These are phyloP conservation scores for Coemansia linderi DNA, from an alignment of 371 early-diverging fungal species.

Conservation along the genomic window DNA sequence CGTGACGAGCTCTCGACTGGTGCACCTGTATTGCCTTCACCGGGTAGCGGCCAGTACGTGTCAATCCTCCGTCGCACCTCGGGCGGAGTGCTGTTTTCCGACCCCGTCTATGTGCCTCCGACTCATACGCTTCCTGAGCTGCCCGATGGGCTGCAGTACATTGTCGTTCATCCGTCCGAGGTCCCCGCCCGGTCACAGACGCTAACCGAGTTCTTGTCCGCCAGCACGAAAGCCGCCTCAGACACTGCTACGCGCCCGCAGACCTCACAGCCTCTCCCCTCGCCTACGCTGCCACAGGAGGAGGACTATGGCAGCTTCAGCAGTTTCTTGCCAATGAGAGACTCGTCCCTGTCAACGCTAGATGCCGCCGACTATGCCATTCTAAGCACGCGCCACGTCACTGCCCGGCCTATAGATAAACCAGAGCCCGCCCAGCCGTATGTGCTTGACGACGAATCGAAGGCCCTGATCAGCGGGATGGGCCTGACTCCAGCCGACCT, in stretches of 20 bases:
- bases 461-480: conserved; percentile 14
- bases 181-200: conserved; percentile 7
- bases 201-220: conserved; percentile 21
- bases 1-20: neutral
- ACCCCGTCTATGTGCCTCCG: conserved; percentile 35
- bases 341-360: conserved; percentile 31
- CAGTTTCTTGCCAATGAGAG: conserved; percentile 41
- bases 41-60: conserved; percentile 31
- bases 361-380: conserved; percentile 2
- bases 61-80: conserved; percentile 45
- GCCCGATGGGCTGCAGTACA: conserved; percentile 46
- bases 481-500: conserved; percentile 24
- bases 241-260: neutral
- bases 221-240: neutral
- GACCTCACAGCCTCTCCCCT: neutral
- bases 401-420: neutral
- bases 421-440: neutral
- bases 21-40: conserved; percentile 8
- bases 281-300: conserved; percentile 9
- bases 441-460: neutral
- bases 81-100: conserved; percentile 43
- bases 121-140: conserved; percentile 37
- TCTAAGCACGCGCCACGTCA: neutral
- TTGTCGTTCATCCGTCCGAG: conserved; percentile 39
- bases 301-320: conserved; percentile 33